Evolutionary conservation across 345 rosid genomes (phyloP).

Genomic region (Brassica napus): Da-Ae NC_063451.1:39756001-39756500

Average conservation of each 20-base stretch:
- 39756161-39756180: slow-evolving; percentile 94
- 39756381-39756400: slow-evolving; percentile 76
- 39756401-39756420: slow-evolving; percentile 62
- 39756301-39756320: too few species aligned
- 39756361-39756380: slow-evolving; percentile 79
- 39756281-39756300: too few species aligned
- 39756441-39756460: slow-evolving; percentile 46
- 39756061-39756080: slow-evolving; percentile 79
- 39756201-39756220: slow-evolving; percentile 74
- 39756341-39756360: slow-evolving; percentile 44
- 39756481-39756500: slow-evolving; percentile 64
- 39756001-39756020: slow-evolving; percentile 58
- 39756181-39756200: slow-evolving; percentile 83
- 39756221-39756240: slow-evolving; percentile 42
- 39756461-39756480: slow-evolving; percentile 57
- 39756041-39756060: slow-evolving; percentile 75
- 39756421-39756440: slow-evolving; percentile 46
- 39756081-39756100: slow-evolving; percentile 70
- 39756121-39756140: slow-evolving; percentile 79
- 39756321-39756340: too few species aligned
- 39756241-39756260: background rate
- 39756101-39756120: slow-evolving; percentile 78
- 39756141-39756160: slow-evolving; percentile 77
- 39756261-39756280: too few species aligned
- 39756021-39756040: slow-evolving; percentile 75